phyloP scores from a whole-genome alignment of 768 basidiomycete genomes.

The Sporobolomyces pararoseus region DNA sequence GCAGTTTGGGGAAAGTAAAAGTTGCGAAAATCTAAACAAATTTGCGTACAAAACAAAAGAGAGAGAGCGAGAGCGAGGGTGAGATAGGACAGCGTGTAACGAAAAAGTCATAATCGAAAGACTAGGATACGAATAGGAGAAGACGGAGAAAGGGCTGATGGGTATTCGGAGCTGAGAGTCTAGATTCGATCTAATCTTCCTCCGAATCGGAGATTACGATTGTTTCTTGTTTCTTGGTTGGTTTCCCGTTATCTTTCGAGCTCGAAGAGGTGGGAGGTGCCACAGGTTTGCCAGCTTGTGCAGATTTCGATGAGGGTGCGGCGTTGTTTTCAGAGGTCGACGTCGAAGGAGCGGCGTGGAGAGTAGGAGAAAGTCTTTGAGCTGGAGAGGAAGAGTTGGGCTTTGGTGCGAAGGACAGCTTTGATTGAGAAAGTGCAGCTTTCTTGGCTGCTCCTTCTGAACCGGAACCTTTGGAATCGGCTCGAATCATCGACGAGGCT shows the following conservation, averaged over 20 bases:
- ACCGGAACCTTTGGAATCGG: not conserved
- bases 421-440: not conserved
- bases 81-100: not conserved
- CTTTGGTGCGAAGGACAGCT: conserved; percentile 11
- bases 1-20: no score
- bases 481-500: not conserved
- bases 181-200: not conserved
- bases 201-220: conserved; percentile 20
- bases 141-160: not conserved
- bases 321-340: no score
- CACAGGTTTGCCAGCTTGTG: no score
- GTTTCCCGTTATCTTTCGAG: not conserved
- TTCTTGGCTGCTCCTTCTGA: not conserved
- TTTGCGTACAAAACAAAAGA: no score
- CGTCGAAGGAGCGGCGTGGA: not conserved
- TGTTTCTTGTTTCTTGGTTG: not conserved
- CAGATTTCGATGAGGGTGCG: no score
- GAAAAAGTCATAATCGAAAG: not conserved
- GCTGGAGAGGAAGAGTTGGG: not conserved
- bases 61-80: not conserved
- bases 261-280: conserved; percentile 2
- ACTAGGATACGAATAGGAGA: not conserved
- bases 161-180: not conserved
- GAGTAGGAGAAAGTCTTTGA: not conserved
- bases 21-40: no score